Evolutionary conservation across 2,329 filamentous ascomycete species (phyloP).

Genomic region (Aspergillus sp.): DNA sequence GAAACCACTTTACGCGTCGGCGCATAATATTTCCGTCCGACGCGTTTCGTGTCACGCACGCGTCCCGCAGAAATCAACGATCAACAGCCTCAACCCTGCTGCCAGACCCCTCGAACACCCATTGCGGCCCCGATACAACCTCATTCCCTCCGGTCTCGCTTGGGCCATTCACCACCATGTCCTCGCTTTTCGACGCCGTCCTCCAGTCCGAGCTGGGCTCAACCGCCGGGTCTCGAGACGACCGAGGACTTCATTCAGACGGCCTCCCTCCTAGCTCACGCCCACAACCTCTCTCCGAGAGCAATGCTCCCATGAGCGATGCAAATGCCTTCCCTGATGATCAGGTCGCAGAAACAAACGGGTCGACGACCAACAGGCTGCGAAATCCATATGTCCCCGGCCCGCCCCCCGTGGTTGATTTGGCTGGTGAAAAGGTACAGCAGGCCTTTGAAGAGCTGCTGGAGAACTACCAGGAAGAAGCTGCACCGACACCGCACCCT

Average conservation of each 20-base stretch:
- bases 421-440: conserved; percentile 62
- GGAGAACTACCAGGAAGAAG: conserved; percentile 61
- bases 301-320: conserved; percentile 56
- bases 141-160: neutral
- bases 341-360: conserved; percentile 57
- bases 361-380: conserved; percentile 49
- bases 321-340: conserved; percentile 61
- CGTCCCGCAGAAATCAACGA: conserved; percentile 20
- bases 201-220: conserved; percentile 44
- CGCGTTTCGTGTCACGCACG: conserved; percentile 29
- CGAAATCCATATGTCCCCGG: conserved; percentile 52
- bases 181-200: conserved; percentile 42
- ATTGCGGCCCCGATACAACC: neutral
- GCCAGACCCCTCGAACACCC: neutral
- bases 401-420: conserved; percentile 60
- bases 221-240: conserved; percentile 28
- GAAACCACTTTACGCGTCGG: conserved; percentile 39
- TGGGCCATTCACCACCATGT: conserved; percentile 31
- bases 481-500: conserved; percentile 52
- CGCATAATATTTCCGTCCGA: conserved; percentile 19
- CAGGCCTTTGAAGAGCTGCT: conserved; percentile 63
- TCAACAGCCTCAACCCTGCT: neutral
- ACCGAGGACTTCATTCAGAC: conserved; percentile 33
- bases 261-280: conserved; percentile 54
- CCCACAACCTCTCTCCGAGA: conserved; percentile 52